Evolutionary conservation across 805 yeast genomes (phyloP), one percentile per base, ranked within the genome.

Genomic region (Metschnikowia cerradonensis): DNA sequence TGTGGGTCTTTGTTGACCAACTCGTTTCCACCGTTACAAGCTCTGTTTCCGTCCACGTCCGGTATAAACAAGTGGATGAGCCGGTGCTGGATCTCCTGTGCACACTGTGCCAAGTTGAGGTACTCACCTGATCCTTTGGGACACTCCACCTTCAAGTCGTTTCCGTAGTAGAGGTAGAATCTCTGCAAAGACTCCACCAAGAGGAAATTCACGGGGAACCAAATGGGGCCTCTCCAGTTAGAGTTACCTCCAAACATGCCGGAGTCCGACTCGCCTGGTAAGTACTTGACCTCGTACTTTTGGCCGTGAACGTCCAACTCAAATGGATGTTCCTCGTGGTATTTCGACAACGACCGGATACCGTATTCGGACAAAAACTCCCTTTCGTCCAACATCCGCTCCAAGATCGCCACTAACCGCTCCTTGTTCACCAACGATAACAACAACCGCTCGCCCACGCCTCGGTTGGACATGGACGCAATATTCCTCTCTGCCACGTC

Each of bases 191-290:
- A 82, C 71, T 90, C 97, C 51, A 90, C 88, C 37, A 90, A 72
- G 54, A 90, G 72, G 67, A 90, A 90, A 62, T 86, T 90, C 11
- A 88, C 88, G 19, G 97, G 96, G 76, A 90, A 90, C 97, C 97
- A 90, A 59, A 90, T 90, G 14, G 97, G 97, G 2, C 97, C 97
- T 67, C 97, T 79, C 97, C 97, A 90, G 69, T 90, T 90, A 20
- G 96, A 90, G 67, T 90, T 90, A 52, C 97, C 97, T 46, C 97
- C 97, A 77, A 90, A 90, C 81, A 91, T 80, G 4, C 96, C 96
- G 5, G 95, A 85, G 64, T 89, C 92, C 30, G 95, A 86, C 63
- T 89, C 96, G 31, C 96, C 96, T 4, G 96, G 86, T 48, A 89
- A 78, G 67, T 90, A 89, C 52, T 79, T 78, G 32, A 89, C 91